phyloP scores from a whole-genome alignment of 2,329 filamentous ascomycete genomes.

The Hymenoscyphus fructigenus region DNA sequence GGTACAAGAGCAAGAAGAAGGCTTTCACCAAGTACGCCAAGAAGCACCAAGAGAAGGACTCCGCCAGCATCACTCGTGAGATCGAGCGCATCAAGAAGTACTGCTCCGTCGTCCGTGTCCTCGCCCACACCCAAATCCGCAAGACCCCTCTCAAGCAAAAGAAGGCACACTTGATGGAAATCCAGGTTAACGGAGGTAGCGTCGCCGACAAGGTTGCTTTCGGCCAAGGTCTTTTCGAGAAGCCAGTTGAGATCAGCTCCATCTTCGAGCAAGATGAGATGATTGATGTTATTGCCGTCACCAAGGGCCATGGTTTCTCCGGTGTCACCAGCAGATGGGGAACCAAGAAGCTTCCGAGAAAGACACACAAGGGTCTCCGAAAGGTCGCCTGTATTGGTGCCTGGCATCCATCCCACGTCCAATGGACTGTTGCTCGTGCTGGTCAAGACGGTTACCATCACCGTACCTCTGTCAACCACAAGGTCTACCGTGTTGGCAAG shows the following conservation, averaged over 20 bases:
- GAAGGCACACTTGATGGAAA: constrained; percentile 99
- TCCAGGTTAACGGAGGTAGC: constrained; percentile 98
- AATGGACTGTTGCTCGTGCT: constrained; percentile 99
- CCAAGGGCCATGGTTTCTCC: constrained; percentile 98
- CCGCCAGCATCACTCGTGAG: constrained; percentile 89
- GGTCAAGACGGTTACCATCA: constrained; percentile 99
- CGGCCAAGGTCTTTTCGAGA: constrained; percentile 96
- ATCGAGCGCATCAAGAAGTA: constrained; percentile 99
- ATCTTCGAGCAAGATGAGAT: constrained; percentile 99
- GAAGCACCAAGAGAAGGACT: constrained; percentile 95
- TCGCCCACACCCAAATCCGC: constrained; percentile 99
- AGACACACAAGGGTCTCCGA: constrained; percentile 99
- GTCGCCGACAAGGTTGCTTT: constrained; percentile 96
- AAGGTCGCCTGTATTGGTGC: constrained; percentile 99
- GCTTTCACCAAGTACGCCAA: constrained; percentile 99
- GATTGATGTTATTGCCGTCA: constrained; percentile 98
- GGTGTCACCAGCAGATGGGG: constrained; percentile 98
- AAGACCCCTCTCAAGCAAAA: constrained; percentile 99
- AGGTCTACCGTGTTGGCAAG: constrained; percentile 98
- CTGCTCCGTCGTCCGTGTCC: constrained; percentile 98
- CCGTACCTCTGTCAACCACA: constrained; percentile 99
- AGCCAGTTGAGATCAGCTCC: constrained; percentile 87
- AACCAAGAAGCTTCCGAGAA: constrained; percentile 99
- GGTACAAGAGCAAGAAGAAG: constrained; percentile 99
- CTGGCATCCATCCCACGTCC: constrained; percentile 99